Evolutionary conservation across 306 rosid genomes (phyloP), one percentile per base, ranked within the genome.

Genomic region (Ceratonia siliqua): DNA sequence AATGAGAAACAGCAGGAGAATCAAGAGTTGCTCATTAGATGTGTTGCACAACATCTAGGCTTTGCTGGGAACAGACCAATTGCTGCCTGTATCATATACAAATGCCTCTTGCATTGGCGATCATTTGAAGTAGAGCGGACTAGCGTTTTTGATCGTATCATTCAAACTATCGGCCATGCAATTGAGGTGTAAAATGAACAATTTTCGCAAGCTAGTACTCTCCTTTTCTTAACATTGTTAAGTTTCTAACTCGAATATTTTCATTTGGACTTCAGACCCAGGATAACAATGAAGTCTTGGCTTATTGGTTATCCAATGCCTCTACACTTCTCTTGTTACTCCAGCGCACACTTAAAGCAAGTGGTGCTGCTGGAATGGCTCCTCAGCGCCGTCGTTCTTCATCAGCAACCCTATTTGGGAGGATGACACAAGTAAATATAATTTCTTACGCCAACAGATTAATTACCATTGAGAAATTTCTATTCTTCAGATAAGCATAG

Each of bases 1-100:
- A 86, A 86, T 84, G 90, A 86, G 84, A 86, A 86, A 71, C 90
- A 86, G 72, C 90, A 81, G 67, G 90, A 86, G 88, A 86, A 84
- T 72, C 90, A 86, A 79, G 90, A 86, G 55, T 79, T 86, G 71
- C 88, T 86, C 72, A 86, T 86, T 64, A 79, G 86, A 84, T 81
- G 86, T 65, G 66, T 86, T 68, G 79, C 84, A 53, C 84, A 83
- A 58, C 86, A 68, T 64, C 78, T 86, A 63, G 90, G 88, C 58
- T 86, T 86, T 84, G 71, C 84, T 43, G 88, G 84, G 77, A 84
- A 79, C 58, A 86, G 84, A 75, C 88, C 90, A 62, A 59, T 81
- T 72, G 86, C 88, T 68, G 85, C 90, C 35, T 86, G 90, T 70
- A 76, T 81, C 76, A 69, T 84, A 84, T 86, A 81, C 78, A 86